These are phyloP conservation scores for Pseudogymnoascus destructans DNA, from an alignment of 2,329 filamentous ascomycete species.

Conservation along the genomic window DNA sequence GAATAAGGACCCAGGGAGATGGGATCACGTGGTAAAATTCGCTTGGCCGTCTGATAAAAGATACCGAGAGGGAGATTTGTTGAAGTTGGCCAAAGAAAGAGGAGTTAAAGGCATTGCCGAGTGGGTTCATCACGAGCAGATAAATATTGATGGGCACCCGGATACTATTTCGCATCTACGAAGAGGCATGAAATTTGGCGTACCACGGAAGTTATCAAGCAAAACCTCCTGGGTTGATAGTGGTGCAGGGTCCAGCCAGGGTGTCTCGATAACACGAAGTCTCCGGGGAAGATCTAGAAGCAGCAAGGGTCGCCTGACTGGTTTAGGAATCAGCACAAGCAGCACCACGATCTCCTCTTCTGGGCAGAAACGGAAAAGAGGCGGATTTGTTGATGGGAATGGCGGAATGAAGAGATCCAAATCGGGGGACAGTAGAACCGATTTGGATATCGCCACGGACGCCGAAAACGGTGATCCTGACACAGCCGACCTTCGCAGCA, in stretches of 20 bases:
- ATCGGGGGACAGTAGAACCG: slow-evolving; percentile 10
- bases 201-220: slow-evolving; percentile 14
- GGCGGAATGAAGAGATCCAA: slow-evolving; percentile 17
- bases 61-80: slow-evolving; percentile 15
- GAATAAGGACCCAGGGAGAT: slow-evolving; percentile 15
- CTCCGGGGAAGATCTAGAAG: background rate
- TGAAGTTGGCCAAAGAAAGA: background rate
- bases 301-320: background rate
- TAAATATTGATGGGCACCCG: slow-evolving; percentile 17
- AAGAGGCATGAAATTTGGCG: slow-evolving; percentile 19
- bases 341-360: slow-evolving; percentile 8
- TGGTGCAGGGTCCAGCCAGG: slow-evolving; percentile 15
- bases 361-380: slow-evolving; percentile 15
- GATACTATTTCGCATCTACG: slow-evolving; percentile 21
- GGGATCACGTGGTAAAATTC: slow-evolving; percentile 25
- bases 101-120: slow-evolving; percentile 21
- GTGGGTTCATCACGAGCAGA: slow-evolving; percentile 21
- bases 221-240: slow-evolving; percentile 18
- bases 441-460: background rate
- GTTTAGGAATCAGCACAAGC: slow-evolving; percentile 4
- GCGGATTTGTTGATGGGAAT: slow-evolving; percentile 13
- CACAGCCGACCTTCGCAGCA: slow-evolving; percentile 10
- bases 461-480: background rate
- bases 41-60: slow-evolving; percentile 24
- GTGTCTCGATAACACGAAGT: slow-evolving; percentile 13